These are phyloP conservation scores for Fusarium nurragi DNA, from an alignment of 2,329 filamentous ascomycete species.

Conservation along the genomic window DNA sequence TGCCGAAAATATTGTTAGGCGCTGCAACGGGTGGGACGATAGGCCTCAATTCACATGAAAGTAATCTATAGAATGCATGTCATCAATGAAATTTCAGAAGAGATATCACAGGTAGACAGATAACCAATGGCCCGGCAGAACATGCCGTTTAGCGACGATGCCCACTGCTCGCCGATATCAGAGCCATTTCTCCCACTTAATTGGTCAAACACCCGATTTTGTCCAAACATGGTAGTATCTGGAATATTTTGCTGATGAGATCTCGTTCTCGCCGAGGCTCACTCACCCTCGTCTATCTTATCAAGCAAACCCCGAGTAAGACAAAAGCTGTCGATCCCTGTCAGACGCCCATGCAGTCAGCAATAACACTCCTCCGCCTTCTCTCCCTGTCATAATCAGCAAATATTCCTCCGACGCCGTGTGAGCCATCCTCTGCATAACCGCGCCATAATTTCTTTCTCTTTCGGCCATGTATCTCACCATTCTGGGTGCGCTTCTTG, in stretches of 20 bases:
- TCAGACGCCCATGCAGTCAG: not conserved
- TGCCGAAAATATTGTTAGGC: no score
- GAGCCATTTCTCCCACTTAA: not conserved
- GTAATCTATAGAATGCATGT: not conserved
- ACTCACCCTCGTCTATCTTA: constrained; percentile 13
- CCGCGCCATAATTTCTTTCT: not conserved
- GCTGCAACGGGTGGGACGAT: no score
- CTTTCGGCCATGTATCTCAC: constrained; percentile 14
- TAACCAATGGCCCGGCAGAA: no score
- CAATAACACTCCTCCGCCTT: constrained; percentile 1
- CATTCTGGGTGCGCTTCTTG: not conserved
- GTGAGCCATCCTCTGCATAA: not conserved
- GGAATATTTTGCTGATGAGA: not conserved
- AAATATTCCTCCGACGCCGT: not conserved
- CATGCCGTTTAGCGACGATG: not conserved
- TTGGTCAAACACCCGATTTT: not conserved
- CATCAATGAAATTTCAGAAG: not conserved
- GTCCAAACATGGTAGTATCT: not conserved
- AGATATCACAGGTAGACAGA: not conserved
- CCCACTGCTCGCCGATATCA: not conserved
- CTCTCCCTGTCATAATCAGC: not conserved
- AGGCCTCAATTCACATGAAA: no score
- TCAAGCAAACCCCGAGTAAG: not conserved
- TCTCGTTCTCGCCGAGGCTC: constrained; percentile 1
- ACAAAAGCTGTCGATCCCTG: constrained; percentile 6